phyloP scores from a whole-genome alignment of 495 filamentous ascomycete genomes.

The Penicillium desertorum region DNA sequence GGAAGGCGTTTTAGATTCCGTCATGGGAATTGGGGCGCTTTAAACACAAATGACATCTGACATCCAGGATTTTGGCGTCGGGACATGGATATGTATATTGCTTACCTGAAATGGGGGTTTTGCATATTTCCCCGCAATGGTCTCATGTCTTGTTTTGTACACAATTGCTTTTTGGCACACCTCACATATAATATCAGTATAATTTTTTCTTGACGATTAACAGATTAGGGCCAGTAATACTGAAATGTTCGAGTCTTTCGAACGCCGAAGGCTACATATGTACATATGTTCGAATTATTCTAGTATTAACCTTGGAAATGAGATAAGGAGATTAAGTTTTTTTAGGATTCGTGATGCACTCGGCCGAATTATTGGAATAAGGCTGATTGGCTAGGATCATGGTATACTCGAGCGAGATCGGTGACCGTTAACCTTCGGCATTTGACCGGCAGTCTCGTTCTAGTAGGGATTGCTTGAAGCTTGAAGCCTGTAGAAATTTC shows the following conservation, averaged over 20 bases:
- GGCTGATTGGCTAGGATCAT: background rate
- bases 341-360: background rate
- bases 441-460: slow-evolving; percentile 9
- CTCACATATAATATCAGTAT: slow-evolving; percentile 6
- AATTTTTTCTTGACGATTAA: slow-evolving; percentile 2
- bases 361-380: slow-evolving; percentile 2
- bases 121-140: slow-evolving; percentile 3
- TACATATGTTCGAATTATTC: background rate
- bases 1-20: slow-evolving; percentile 8
- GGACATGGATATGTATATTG: slow-evolving; percentile 23
- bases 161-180: slow-evolving; percentile 9
- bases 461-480: background rate
- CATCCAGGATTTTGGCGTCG: slow-evolving; percentile 15
- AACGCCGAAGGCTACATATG: background rate
- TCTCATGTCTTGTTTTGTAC: slow-evolving; percentile 13
- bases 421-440: slow-evolving; percentile 1
- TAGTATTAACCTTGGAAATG: background rate
- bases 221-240: background rate
- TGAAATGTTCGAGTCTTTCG: background rate
- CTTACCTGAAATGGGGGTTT: slow-evolving; percentile 15
- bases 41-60: slow-evolving; percentile 1
- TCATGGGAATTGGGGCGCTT: slow-evolving; percentile 3
- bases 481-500: background rate
- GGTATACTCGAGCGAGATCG: slow-evolving; percentile 4
- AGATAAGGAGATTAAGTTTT: background rate